phyloP scores from a whole-genome alignment of 176 grass and related monocot genomes.

The Oryza rufipogon region DNA sequence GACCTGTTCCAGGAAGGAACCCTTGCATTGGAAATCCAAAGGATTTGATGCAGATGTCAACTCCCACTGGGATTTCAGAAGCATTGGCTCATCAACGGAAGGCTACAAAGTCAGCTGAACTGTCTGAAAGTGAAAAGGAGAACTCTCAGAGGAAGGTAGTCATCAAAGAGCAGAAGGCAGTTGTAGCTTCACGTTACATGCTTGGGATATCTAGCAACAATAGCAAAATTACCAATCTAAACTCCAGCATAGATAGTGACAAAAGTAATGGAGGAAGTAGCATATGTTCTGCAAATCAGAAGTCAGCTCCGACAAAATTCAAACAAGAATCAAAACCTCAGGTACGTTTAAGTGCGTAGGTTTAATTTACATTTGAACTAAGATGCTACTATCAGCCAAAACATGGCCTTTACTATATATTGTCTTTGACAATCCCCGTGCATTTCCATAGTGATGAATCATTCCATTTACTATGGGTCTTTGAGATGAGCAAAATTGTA shows the following conservation, averaged over 20 bases:
- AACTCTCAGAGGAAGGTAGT: conserved; percentile 73
- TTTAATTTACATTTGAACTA: conserved; percentile 12
- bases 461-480: conserved; percentile 7
- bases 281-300: conserved; percentile 53
- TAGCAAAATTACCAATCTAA: conserved; percentile 53
- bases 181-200: conserved; percentile 91
- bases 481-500: not conserved
- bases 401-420: not conserved
- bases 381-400: conserved; percentile 11
- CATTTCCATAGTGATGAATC: not conserved
- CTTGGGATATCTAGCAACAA: conserved; percentile 79
- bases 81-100: conserved; percentile 55
- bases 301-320: conserved; percentile 41
- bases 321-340: conserved; percentile 75
- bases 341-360: conserved; percentile 56
- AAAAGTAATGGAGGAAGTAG: conserved; percentile 62
- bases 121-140: conserved; percentile 78
- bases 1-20: conserved; percentile 93
- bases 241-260: conserved; percentile 61
- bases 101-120: conserved; percentile 59
- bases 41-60: conserved; percentile 97
- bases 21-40: conserved; percentile 92
- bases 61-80: conserved; percentile 60
- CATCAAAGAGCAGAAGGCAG: conserved; percentile 83
- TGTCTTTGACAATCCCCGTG: not conserved